Evolutionary conservation across 2,329 filamentous ascomycete genomes (phyloP), one percentile per base, ranked within the genome.

Genomic region (Apiospora rasikravindrae): DNA sequence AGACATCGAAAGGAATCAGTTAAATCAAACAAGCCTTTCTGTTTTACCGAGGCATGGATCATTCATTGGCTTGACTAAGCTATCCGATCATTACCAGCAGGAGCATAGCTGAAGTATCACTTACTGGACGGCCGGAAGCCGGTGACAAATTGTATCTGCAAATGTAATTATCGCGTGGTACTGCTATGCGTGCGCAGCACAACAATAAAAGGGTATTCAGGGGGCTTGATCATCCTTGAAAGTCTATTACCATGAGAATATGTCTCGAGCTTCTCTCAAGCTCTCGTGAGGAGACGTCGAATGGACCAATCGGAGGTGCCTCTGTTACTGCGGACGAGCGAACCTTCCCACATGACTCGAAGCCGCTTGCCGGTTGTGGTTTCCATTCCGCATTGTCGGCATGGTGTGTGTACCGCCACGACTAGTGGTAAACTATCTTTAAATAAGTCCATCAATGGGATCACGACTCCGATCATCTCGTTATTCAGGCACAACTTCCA

Each of bases 341-440:
- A 64, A 64, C 57, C 33, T 64, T 64, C 57, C 33, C 4, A 40
- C 33, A 22, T 64, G 57, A 40, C 57, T 64, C 57, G 29, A 49
- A 24, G 57, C 16, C 33, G n/a, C 57, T n/a, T 8, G 33, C 40
- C 22, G 11, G 7, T 14, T 40, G 19, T 40, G 57, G 6, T n/a
- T 14, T 57, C 26, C 14, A 22, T 64, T 37, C 57, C 33, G 29
- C 19, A 40, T 64, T 64, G 57, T 33, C 57, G 19, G 1, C 57
- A 61, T n/a, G n/a, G 14, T 61, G n/a, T n/a, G 45, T 37, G 29
- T n/a, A 37, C 19, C 19, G 33, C 57, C 33, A 64, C 57, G 33
- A 40, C 33, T 40, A 40, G 10, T 40, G n/a, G 10, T 14, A 40
- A 64, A 40, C 33, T 40, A 8, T 64, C 57, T 64, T 22, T 10